Evolutionary conservation across 768 basidiomycete genomes (phyloP), one percentile per base, ranked within the genome.

Genomic region (Hemileccinum rubropunctum): DNA sequence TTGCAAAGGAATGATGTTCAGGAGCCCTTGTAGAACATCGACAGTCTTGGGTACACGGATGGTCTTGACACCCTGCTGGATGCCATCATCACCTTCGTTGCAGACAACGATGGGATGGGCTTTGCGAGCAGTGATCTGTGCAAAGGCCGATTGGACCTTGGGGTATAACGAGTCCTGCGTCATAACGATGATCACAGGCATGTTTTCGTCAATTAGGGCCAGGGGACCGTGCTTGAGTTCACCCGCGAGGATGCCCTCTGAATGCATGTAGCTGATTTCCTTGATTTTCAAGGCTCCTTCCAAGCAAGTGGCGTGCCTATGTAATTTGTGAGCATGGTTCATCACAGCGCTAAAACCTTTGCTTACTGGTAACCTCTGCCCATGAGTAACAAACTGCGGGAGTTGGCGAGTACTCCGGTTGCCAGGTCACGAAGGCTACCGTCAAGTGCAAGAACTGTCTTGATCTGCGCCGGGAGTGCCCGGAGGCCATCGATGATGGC

Each of bases 221-320:
- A 99, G 84, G 48, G 97, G 97, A 39, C 97, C 97, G 67, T 99
- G 97, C 77, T 99, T 99, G 57, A 99, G 77, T 75, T 99, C 97
- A 59, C 97, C 97, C 20, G 97, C 97, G 49, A 99, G 84, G 68
- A 98, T 98, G 66, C 89, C 88, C 77, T 65, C 61, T 14, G 63
- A 63, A 44, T 68, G 69, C 66, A 74, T 71, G 74, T 98, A 98
- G 48, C 89, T 90, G 69, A 98, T 95, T 77, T 98, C 97, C 76
- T 99, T 99, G 76, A 99, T 98, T 79, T 99, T 99, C 62, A 99
- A 74, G 7, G 97, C 97, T 49, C 95, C 97, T 70, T 99, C 97
- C 41, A 99, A 78, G 71, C 95, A 98, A 7, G 97, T 99, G 7
- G 97, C 97, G 59, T 95, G 83, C 69, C 85, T 86, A 32, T 1